Percentiles rank a stretch among this genome's conserved stretches.
Conservation (phyloP, 2,329 filamentous ascomycete genomes). For the Dactylonectria macrodidyma region DNA sequence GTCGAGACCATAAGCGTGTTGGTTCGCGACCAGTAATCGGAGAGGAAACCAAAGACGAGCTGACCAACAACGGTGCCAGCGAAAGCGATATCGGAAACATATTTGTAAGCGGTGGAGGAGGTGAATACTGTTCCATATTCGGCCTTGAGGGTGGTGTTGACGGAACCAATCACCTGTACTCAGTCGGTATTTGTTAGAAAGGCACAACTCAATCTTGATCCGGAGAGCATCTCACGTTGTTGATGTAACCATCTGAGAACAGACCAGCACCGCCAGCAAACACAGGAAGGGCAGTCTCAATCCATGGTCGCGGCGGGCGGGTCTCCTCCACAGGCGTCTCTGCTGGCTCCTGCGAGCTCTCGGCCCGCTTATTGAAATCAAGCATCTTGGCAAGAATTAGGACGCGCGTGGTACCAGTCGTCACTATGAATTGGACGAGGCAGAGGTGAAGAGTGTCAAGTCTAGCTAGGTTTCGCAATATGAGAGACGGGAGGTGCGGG, state of each 20-base stretch:
- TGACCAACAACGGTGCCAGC: conserved; percentile 89
- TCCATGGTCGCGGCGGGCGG: conserved; percentile 25
- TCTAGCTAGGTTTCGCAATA: too few species aligned
- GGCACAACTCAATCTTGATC: too few species aligned
- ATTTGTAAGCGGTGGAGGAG: conserved; percentile 77
- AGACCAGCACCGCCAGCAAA: conserved; percentile 92
- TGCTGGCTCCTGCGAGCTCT: too few species aligned
- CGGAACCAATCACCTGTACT: conserved; percentile 84
- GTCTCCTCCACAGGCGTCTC: too few species aligned
- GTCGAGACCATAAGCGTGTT: conserved; percentile 87
- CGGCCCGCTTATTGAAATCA: too few species aligned
- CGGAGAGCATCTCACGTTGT: conserved; percentile 71
- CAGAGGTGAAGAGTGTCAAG: too few species aligned
- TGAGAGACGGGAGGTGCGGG: too few species aligned
- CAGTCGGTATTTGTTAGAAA: too few species aligned
- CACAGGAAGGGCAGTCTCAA: conserved; percentile 69
- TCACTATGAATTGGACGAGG: too few species aligned
- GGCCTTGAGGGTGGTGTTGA: conserved; percentile 80
- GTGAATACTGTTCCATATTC: conserved; percentile 81
- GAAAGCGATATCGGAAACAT: conserved; percentile 87
- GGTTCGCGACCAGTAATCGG: conserved; percentile 88
- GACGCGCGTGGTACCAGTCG: too few species aligned
- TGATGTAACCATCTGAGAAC: conserved; percentile 93
- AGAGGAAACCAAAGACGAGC: conserved; percentile 84
- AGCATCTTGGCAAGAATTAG: too few species aligned